Evolutionary conservation across 2,329 filamentous ascomycete species (phyloP).

Genomic region (Stagonosporopsis rhizophila): DNA sequence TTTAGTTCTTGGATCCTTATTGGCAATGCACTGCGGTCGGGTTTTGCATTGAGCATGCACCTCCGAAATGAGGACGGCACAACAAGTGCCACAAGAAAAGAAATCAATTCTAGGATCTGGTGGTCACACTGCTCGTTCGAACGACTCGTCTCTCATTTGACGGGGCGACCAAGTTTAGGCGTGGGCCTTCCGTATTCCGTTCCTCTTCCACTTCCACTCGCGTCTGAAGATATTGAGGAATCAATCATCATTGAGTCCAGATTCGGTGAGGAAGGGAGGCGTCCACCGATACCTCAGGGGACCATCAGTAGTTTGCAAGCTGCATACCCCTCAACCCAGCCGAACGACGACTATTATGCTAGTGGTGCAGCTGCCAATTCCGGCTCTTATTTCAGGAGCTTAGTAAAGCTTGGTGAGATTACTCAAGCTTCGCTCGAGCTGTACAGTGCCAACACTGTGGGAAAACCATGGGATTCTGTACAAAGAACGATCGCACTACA

Average conservation of each 20-base stretch:
- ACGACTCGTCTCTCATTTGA: conserved; percentile 44
- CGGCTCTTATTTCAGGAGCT: conserved; percentile 28
- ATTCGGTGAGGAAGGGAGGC: conserved; percentile 13
- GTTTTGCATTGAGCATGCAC: conserved; percentile 47
- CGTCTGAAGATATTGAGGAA: conserved; percentile 34
- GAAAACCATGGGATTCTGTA: conserved; percentile 44
- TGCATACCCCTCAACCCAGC: not conserved
- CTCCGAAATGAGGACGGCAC: conserved; percentile 42
- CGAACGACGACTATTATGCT: not conserved
- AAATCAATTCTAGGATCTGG: conserved; percentile 48
- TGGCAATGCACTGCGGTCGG: conserved; percentile 47
- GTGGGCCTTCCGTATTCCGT: conserved; percentile 39
- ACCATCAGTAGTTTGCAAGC: not conserved
- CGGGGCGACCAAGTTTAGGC: conserved; percentile 47
- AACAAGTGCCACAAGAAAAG: conserved; percentile 36
- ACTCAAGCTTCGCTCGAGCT: conserved; percentile 42
- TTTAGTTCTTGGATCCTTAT: conserved; percentile 48
- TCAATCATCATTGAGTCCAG: conserved; percentile 25
- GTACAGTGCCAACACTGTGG: conserved; percentile 41
- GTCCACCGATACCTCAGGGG: not conserved
- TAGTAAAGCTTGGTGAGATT: conserved; percentile 37
- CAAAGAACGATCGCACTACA: conserved; percentile 41
- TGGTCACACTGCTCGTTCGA: conserved; percentile 51
- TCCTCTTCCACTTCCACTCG: conserved; percentile 41
- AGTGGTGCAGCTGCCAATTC: conserved; percentile 24